Base-by-base conservation (phyloP, 2,329 filamentous ascomycete genomes). In the Neonectria sp. region DNA sequence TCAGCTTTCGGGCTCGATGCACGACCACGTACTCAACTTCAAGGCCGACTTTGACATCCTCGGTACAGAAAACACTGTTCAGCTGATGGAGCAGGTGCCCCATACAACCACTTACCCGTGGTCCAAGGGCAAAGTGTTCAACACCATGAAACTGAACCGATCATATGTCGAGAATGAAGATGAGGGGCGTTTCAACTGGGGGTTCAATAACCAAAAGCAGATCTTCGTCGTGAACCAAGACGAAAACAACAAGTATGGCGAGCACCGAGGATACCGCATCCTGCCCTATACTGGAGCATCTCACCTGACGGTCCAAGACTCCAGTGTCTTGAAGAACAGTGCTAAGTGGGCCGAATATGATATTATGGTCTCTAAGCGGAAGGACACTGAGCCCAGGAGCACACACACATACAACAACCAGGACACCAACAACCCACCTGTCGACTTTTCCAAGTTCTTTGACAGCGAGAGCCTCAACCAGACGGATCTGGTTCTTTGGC, bases 381-480 rank as follows among this genome's bases (percentile, higher is more conserved):
- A 86, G 60, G 85, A 87, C 68, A 83, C 81, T 2, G 75, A 78
- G 60, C 63, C 74, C 17, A 55, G 64, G 21, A 60, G 67, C 73
- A n/a, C 68, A 3, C 82, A 86, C 71, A 81, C 81, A 12, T 73
- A 77, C 49, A 75, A 79, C 63, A 77, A 82, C 21, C 46, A 86
- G 85, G 70, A 78, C 74, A 59, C 78, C 21, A 77, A 79, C 4
- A 64, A 77, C 6, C 78, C 85, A 53, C 85, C 85, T 1, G 73
- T 83, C 77, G 80, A 86, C 68, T 87, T 87, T 72, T 71, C 72
- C 35, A 81, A 82, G 55, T 85, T 86, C 68, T 82, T 86, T 25
- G 75, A 84, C 57, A 77, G 76, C 45, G 82, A 84, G 65, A 75
- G 68, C 35, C 69, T 83, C 11, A 71, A 74, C 31, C 78, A 83